Evolutionary conservation across 129 eudicot genomes (phyloP).

Genomic region (Escallonia herrerae): DNA sequence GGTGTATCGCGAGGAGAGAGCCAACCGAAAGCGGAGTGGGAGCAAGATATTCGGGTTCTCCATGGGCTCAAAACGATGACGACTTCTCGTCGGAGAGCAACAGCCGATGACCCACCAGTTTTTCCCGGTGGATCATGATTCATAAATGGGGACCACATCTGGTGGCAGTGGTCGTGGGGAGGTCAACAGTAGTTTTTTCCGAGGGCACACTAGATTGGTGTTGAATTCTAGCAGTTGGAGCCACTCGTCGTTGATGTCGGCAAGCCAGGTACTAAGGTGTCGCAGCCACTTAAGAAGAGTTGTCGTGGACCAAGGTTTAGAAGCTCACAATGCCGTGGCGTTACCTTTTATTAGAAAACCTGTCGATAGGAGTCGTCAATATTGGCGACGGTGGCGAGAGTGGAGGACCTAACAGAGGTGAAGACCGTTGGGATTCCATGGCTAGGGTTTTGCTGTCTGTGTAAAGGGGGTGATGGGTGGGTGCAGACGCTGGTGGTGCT

Average conservation of each 20-base stretch:
- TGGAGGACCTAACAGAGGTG: no score
- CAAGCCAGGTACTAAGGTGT: conserved; percentile 38
- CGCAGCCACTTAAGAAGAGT: conserved; percentile 78
- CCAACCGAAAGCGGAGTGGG: conserved; percentile 20
- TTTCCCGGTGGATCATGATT: conserved; percentile 68
- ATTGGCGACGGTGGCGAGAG: no score
- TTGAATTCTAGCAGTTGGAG: conserved; percentile 55
- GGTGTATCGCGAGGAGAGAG: conserved; percentile 27
- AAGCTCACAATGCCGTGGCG: conserved; percentile 96
- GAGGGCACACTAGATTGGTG: conserved; percentile 78
- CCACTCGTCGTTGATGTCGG: conserved; percentile 17
- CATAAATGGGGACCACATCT: conserved; percentile 29
- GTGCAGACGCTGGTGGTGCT: no score
- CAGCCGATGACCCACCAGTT: conserved; percentile 58
- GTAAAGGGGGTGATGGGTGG: no score
- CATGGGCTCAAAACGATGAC: conserved; percentile 13
- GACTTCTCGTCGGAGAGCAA: conserved; percentile 24
- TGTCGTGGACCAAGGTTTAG: conserved; percentile 95
- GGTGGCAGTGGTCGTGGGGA: conserved; percentile 9
- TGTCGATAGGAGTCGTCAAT: conserved; percentile 99
- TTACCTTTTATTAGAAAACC: conserved; percentile 92
- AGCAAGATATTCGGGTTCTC: conserved; percentile 49
- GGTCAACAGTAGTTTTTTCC: conserved; percentile 27
- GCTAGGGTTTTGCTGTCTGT: no score
- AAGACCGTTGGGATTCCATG: no score